Evolutionary conservation across 106 monocot species (phyloP).

Genomic region (Iris macrosiphon): DNA sequence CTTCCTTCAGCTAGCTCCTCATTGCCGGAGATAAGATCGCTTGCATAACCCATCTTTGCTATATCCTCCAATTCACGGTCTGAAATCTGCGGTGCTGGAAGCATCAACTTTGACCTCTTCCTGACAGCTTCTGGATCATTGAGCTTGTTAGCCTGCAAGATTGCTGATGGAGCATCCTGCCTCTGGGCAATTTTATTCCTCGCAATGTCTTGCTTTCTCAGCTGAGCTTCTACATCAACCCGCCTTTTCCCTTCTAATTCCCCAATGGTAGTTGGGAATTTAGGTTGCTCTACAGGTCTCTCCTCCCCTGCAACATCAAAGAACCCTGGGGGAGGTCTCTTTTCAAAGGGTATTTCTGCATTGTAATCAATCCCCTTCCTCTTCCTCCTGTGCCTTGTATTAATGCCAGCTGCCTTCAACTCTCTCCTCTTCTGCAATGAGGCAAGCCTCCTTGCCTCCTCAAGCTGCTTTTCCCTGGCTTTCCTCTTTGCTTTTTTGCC

Average conservation of each 20-base stretch:
- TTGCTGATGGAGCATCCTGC: slow-evolving; percentile 90
- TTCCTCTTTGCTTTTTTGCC: slow-evolving; percentile 99
- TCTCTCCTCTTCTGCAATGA: slow-evolving; percentile 96
- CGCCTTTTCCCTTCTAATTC: slow-evolving; percentile 95
- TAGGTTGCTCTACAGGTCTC: slow-evolving; percentile 37
- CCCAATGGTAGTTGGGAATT: slow-evolving; percentile 93
- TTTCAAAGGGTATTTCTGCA: slow-evolving; percentile 98
- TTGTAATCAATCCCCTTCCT: slow-evolving; percentile 97
- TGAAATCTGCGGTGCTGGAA: slow-evolving; percentile 93
- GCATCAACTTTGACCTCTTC: slow-evolving; percentile 91
- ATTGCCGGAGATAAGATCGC: slow-evolving; percentile 49
- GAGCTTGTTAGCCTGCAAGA: slow-evolving; percentile 89
- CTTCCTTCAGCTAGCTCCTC: slow-evolving; percentile 76
- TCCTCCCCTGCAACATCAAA: slow-evolving; percentile 85
- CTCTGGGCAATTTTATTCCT: slow-evolving; percentile 91
- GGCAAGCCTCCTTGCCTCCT: slow-evolving; percentile 96
- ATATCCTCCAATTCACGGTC: slow-evolving; percentile 96
- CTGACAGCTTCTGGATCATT: slow-evolving; percentile 95
- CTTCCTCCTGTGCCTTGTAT: slow-evolving; percentile 70
- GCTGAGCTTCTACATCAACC: slow-evolving; percentile 77
- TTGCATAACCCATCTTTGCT: slow-evolving; percentile 90
- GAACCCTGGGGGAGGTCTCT: slow-evolving; percentile 94
- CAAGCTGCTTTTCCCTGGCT: slow-evolving; percentile 97
- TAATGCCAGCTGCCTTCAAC: slow-evolving; percentile 93
- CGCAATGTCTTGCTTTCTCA: slow-evolving; percentile 92